Base-by-base conservation (phyloP, 345 rosid genomes). In the Gossypium rotundifolium region DNA sequence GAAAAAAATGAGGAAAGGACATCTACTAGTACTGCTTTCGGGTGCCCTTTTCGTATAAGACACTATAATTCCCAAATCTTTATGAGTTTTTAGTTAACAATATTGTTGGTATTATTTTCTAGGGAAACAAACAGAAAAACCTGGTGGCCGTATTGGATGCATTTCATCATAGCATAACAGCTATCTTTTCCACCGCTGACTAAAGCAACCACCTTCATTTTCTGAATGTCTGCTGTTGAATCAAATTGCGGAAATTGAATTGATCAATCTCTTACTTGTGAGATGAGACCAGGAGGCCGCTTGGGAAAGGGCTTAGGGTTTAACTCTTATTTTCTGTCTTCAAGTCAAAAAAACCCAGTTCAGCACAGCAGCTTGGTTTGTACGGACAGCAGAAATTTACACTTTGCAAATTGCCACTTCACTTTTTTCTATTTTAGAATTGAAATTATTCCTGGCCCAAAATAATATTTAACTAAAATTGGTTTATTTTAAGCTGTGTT, bases 161-260 rank as follows among this genome's bases (percentile, higher is more conserved):
- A 95, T 82, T 88, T 89, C 96, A 93, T 90, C 96, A 90, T 93
- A 72, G 91, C 97, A 80, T 85, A 95, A 61, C 97, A 91, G 79
- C 98, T 95, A 83, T 93, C 98, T 85, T 93, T 95, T 77, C 99
- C 99, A 76, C 99, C 98, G 85, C 99, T 93, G 0, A 93, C 92
- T 70, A 93, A 80, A 71, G 98, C 98, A 77, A 90, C 99, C 79
- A 86, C 96, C 93, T 95, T 95, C 99, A 95, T 95, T 83, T 11
- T 48, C 40, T 33, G 40, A 3, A 57, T 77, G 70, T 40, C 61
- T 27, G 7, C 11, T 49, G 63, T 48, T 17, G 68, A 58, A 42
- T 42, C 62, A 54, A 52, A 53, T 29, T 48, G 46, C 55, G 62
- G 29, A 44, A 25, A 46, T 22, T 11, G 13, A 60, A 45, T 16